phyloP scores from a whole-genome alignment of 805 yeast species.

The Candida ulmi region DNA sequence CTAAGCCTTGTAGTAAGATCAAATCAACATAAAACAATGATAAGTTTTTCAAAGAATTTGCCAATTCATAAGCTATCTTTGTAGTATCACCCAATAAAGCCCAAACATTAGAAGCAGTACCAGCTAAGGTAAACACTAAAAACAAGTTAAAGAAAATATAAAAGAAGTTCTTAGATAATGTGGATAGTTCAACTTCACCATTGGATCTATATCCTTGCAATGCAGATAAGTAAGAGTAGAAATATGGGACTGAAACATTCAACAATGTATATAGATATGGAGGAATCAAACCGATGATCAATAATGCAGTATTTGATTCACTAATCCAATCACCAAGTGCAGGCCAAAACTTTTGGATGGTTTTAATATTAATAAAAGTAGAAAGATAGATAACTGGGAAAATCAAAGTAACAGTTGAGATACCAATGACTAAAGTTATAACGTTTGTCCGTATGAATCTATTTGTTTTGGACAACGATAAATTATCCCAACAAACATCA shows the following conservation, averaged over 20 bases:
- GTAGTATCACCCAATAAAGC: conserved; percentile 83
- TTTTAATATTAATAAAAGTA: conserved; percentile 69
- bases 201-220: conserved; percentile 86
- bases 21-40: conserved; percentile 89
- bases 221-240: conserved; percentile 75
- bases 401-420: conserved; percentile 65
- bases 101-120: conserved; percentile 81
- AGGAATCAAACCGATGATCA: conserved; percentile 86
- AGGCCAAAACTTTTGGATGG: conserved; percentile 83
- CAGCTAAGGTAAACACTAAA: conserved; percentile 88
- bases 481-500: conserved; percentile 88
- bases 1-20: conserved; percentile 74
- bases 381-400: conserved; percentile 85
- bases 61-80: conserved; percentile 80
- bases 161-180: conserved; percentile 89
- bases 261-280: conserved; percentile 85
- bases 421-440: conserved; percentile 33
- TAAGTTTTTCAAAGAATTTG: conserved; percentile 71
- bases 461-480: conserved; percentile 69
- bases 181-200: conserved; percentile 89
- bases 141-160: conserved; percentile 92
- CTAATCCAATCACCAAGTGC: conserved; percentile 63
- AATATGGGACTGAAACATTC: conserved; percentile 77
- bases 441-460: conserved; percentile 49
- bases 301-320: conserved; percentile 58